These are phyloP conservation scores for Sphaerulina musiva DNA, from an alignment of 2,329 filamentous ascomycete genomes.

Conservation along the genomic window DNA sequence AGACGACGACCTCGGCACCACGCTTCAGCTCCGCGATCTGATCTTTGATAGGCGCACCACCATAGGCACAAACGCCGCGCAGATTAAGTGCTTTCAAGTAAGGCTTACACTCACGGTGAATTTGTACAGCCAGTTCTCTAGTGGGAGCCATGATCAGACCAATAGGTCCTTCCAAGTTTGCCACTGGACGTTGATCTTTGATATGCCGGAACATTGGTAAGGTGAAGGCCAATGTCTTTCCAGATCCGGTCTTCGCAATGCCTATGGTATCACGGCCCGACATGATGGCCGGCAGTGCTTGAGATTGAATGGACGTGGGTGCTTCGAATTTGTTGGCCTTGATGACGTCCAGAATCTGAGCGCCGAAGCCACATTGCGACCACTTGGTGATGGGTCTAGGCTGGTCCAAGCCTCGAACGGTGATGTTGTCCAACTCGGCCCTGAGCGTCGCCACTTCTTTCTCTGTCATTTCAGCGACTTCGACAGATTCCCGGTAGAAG, in stretches of 20 bases:
- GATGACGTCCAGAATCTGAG: slow-evolving; percentile 81
- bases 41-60: slow-evolving; percentile 91
- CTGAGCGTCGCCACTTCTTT: slow-evolving; percentile 76
- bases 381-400: slow-evolving; percentile 94
- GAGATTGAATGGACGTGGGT: slow-evolving; percentile 89
- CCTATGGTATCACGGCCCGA: slow-evolving; percentile 92
- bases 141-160: slow-evolving; percentile 89
- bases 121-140: slow-evolving; percentile 86
- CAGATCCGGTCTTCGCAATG: slow-evolving; percentile 94
- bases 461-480: slow-evolving; percentile 75
- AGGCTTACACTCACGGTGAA: slow-evolving; percentile 88
- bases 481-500: slow-evolving; percentile 87
- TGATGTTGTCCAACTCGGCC: slow-evolving; percentile 88
- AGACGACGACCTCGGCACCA: slow-evolving; percentile 89
- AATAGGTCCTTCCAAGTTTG: slow-evolving; percentile 79
- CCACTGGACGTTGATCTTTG: slow-evolving; percentile 79
- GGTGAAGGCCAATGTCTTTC: slow-evolving; percentile 92
- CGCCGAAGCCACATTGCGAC: slow-evolving; percentile 87
- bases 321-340: slow-evolving; percentile 74
- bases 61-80: slow-evolving; percentile 85
- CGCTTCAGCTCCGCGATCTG: slow-evolving; percentile 95
- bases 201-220: slow-evolving; percentile 98
- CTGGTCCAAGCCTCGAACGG: slow-evolving; percentile 78
- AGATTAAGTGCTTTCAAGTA: slow-evolving; percentile 83
- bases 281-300: slow-evolving; percentile 92